Evolutionary conservation across 345 rosid species (phyloP), one percentile per base, ranked within the genome.

Genomic region (Hibiscus mutabilis): DNA sequence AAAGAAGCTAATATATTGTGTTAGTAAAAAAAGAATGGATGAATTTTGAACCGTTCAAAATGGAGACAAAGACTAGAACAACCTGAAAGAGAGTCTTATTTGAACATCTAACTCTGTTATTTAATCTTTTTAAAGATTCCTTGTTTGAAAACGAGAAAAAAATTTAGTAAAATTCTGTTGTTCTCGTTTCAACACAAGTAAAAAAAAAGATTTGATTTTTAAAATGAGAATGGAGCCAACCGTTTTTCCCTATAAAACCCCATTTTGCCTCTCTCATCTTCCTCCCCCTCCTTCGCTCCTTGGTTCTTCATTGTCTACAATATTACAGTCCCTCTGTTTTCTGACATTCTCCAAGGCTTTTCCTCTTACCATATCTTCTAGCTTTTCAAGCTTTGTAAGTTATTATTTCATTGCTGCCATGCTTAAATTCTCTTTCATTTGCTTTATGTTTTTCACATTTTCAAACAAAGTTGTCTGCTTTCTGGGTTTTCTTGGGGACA

Each of bases 171-270:
- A 37, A 63, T 18, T 13, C 24, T 59, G 14, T 44, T 67, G 31
- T 59, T 76, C 40, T 35, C 40, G 6, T 35, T 40, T 60, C 64
- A 24, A 15, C 25, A 27, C 61, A 19, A 72, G 61, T 29, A 21
- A 15, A 42, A 42, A 8, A 53, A 9, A 19, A 49, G 5, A 59
- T 27, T 53, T 25, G 47, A 70, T 53, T 52, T 56, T 55, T n/a
- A 18, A 31, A 44, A 16, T 6, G 33, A 11, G 42, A 37, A 7
- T 1, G 42, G 10, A 37, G 10, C 42, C 59, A 59, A 21, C 53
- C 68, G 21, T 52, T 44, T 76, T 40, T 42, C 71, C 77, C 86
- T 81, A 85, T 83, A 60, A 71, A 85, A 75, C 60, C 77, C 78
- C 82, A 7, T 4, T 68, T 60, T 1, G 42, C 2, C 60, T 57